Base-by-base conservation (phyloP, 306 rosid genomes). In the Trifolium fragiferum region DNA sequence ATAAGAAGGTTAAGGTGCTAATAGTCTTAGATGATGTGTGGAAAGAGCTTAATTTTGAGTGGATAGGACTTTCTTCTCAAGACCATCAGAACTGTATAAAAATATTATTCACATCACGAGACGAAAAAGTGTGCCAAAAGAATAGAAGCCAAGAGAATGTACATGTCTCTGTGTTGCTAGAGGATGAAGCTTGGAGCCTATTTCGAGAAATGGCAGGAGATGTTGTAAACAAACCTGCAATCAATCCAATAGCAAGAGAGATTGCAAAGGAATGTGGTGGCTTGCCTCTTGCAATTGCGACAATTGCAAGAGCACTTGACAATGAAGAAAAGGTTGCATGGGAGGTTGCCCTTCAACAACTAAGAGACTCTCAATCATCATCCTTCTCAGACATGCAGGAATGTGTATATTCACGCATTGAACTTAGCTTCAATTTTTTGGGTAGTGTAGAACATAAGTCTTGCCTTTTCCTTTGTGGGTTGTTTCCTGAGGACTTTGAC, bases 51-150 rank as follows among this genome's bases (percentile, higher is more conserved):
- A 20, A 63, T 49, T 49, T 74, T 20, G 51, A 58, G 64, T 12
- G 4, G 18, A 58, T 58, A 25, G 64, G 64, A 12, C 64, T 58
- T 58, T 30, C 64, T 25, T 58, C 38, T 58, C 64, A 4, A 58
- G 38, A 58, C 14, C 18, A 12, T 27, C 64, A 58, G 4, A 58
- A 58, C 4, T 14, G 19, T 47, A 47, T 47, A 47, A 47, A 47
- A 47, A 37, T 82, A 0, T 8, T 84, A 14, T 57, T 84, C 57
- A 82, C 79, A 6, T 87, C 88, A 21, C 10, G 90, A 64, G 11
- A n/a, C 27, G 51, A 20, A 21, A 27, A 84, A 0, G 62, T 66
- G 1, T 83, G 74, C 2, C 61, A 14, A 0, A 20, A 4, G 6
- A 80, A 82, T 85, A 11, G 54, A 49, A 66, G 43, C 20, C 35